These are phyloP conservation scores for Rhynchospora tenuis DNA, from an alignment of 176 grass and related monocot species.

Conservation along the genomic window DNA sequence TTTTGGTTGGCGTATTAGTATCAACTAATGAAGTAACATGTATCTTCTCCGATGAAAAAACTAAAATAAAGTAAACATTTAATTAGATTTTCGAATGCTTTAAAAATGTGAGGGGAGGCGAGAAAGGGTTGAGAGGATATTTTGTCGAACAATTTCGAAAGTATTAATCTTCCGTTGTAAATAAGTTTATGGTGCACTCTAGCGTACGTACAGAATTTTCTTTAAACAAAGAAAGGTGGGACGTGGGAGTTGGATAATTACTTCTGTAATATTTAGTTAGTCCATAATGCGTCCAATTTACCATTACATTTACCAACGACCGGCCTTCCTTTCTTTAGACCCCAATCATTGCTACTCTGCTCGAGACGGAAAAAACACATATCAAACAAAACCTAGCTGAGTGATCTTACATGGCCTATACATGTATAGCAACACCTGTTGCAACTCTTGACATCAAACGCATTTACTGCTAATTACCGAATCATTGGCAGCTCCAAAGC, in stretches of 20 bases:
- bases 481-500: not conserved
- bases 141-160: too few relatives aligned
- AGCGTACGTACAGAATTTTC: not conserved
- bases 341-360: slow-evolving; percentile 27
- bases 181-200: not conserved
- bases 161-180: too few relatives aligned
- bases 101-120: too few relatives aligned
- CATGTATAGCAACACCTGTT: not conserved
- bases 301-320: slow-evolving; percentile 27
- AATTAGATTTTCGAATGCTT: too few relatives aligned
- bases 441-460: not conserved
- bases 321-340: slow-evolving; percentile 14
- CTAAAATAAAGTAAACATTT: too few relatives aligned
- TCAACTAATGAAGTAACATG: too few relatives aligned
- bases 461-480: not conserved
- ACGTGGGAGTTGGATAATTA: not conserved
- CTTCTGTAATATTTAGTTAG: not conserved
- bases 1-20: too few relatives aligned
- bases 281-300: slow-evolving; percentile 21
- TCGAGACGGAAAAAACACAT: slow-evolving; percentile 11
- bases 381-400: slow-evolving; percentile 3
- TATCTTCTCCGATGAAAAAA: too few relatives aligned
- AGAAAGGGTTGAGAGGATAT: too few relatives aligned
- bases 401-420: not conserved
- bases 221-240: not conserved